phyloP scores from a whole-genome alignment of 2,329 filamentous ascomycete genomes.

The Penicillium sp. region DNA sequence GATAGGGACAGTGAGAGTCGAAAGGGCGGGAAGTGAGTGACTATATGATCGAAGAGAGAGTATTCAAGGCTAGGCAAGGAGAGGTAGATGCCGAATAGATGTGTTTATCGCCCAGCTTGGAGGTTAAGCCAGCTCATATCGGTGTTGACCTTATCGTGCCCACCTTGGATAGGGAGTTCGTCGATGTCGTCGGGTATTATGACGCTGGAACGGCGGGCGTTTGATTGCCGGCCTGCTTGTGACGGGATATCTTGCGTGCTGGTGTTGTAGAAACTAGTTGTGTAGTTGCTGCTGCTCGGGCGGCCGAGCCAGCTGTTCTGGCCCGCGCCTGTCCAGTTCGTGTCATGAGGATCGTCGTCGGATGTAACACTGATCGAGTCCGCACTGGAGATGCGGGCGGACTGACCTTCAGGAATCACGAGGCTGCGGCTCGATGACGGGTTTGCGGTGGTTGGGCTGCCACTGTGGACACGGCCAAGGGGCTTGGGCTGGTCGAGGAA shows the following conservation, averaged over 20 bases:
- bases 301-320: constrained; percentile 34
- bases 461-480: constrained; percentile 40
- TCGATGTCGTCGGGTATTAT: constrained; percentile 33
- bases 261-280: constrained; percentile 37
- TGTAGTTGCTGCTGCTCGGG: constrained; percentile 44
- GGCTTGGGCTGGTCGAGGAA: constrained; percentile 41
- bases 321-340: constrained; percentile 24
- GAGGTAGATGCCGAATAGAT: neutral
- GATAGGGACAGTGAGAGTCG: neutral
- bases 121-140: constrained; percentile 48
- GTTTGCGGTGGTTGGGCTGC: constrained; percentile 45
- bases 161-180: constrained; percentile 19
- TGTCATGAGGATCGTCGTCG: constrained; percentile 35
- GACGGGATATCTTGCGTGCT: constrained; percentile 23
- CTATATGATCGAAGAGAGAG: neutral
- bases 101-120: constrained; percentile 26
- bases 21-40: constrained; percentile 1
- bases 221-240: constrained; percentile 20
- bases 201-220: constrained; percentile 32
- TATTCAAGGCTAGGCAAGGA: neutral
- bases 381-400: constrained; percentile 45
- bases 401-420: constrained; percentile 40
- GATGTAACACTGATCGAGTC: constrained; percentile 41
- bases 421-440: constrained; percentile 30
- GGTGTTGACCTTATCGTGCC: constrained; percentile 31